Evolutionary conservation across 148 eudicot species (phyloP), one percentile per base, ranked within the genome.

Genomic region (Chenopodium suecicum): DNA sequence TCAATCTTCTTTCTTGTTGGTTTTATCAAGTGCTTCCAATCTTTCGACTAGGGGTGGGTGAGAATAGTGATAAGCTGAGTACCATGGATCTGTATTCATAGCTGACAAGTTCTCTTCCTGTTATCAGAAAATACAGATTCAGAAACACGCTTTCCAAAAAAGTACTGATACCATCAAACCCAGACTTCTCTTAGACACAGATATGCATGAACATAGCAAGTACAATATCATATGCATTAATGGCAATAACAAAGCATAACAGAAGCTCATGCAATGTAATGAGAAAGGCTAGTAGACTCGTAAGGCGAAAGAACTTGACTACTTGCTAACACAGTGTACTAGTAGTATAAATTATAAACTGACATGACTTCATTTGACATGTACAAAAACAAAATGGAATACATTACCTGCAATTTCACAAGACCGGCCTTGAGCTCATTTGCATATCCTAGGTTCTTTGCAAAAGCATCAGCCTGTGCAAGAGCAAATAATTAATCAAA

Each of bases 41-140:
- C 98, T 90, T 89, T 96, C 99, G 32, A 94, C 99, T 4, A 96
- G 92, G 20, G 99, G 99, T 71, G 98, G 99, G 83, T 96, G 99
- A 77, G 98, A 94, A 82, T 89, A 94, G 80, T 96, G 99, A 82
- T 96, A 96, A 3, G 99, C 97, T 0, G 99, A 96, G 86, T 96
- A 94, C 97, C 97, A 94, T 29, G 97, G 98, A 89, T 96, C 99
- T 14, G 97, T 94, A 81, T 96, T 96, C 98, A 96, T 96, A 10
- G 99, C 90, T 22, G 99, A 94, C 83, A 96, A 77, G 81, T 96
- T 96, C 83, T 96, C 98, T 67, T 96, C 99, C 99, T 96, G 91
- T 23, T 78, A 82, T 34, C 65, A 85, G 68, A 63, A 82, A 34
- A 41, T 4, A 23, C 19, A 23, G 2, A 58, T 17, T 80, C 37